Evolutionary conservation across 2,329 filamentous ascomycete genomes (phyloP).

Genomic region (Xylariaceae sp.): DNA sequence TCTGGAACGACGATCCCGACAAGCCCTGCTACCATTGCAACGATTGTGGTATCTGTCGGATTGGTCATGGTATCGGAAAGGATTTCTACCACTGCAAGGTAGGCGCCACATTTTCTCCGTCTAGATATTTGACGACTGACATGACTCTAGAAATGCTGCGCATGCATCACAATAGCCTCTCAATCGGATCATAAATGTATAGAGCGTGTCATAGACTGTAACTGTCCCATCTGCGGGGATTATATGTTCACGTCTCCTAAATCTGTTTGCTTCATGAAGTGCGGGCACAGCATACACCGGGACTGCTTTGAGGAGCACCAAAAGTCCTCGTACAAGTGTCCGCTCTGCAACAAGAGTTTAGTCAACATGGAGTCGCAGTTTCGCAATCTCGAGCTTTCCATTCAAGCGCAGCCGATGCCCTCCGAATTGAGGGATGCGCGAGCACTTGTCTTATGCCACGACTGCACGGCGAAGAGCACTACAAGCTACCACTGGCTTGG

Average conservation of each 20-base stretch:
- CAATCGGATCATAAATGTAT: constrained; percentile 87
- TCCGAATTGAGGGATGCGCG: constrained; percentile 71
- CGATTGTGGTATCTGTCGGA: constrained; percentile 92
- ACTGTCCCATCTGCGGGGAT: constrained; percentile 94
- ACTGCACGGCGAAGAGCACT: constrained; percentile 82
- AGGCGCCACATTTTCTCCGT: constrained; percentile 16
- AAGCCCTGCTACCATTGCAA: constrained; percentile 95
- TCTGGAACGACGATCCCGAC: constrained; percentile 90
- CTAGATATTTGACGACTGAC: constrained; percentile 1
- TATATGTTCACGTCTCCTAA: constrained; percentile 92
- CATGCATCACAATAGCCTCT: constrained; percentile 87
- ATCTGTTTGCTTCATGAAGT: constrained; percentile 88
- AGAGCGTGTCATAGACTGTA: constrained; percentile 87
- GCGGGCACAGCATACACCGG: constrained; percentile 92
- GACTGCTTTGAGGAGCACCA: constrained; percentile 85
- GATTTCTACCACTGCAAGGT: constrained; percentile 99
- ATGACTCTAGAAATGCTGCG: constrained; percentile 67
- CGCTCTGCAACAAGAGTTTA: constrained; percentile 93
- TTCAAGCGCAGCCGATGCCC: constrained; percentile 88
- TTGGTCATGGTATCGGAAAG: constrained; percentile 85
- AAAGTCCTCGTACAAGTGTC: constrained; percentile 88
- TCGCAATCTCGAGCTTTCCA: constrained; percentile 81
- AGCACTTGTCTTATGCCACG: constrained; percentile 86
- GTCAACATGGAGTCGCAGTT: constrained; percentile 97
- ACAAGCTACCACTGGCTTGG: constrained; percentile 93